These are phyloP conservation scores for Coniophora puteana DNA, from an alignment of 1,284 basidiomycete species.

Conservation along the genomic window DNA sequence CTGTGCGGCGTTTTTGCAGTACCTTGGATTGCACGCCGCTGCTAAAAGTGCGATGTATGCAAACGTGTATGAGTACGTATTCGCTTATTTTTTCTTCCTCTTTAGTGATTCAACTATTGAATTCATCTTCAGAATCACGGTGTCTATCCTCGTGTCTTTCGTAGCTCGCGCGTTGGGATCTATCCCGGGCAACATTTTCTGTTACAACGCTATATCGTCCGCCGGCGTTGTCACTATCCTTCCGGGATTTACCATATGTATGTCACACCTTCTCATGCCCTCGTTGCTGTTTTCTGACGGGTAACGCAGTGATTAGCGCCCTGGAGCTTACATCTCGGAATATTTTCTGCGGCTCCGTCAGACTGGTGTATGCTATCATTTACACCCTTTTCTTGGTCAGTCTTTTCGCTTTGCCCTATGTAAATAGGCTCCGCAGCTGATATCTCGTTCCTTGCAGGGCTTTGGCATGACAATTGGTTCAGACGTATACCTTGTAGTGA, in stretches of 20 bases:
- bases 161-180: constrained; percentile 71
- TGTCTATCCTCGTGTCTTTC: constrained; percentile 81
- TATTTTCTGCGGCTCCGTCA: constrained; percentile 81
- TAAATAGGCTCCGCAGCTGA: constrained; percentile 8
- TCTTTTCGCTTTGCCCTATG: too few relatives aligned
- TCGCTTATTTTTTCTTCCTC: background rate
- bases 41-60: constrained; percentile 81
- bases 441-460: constrained; percentile 46
- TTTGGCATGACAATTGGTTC: constrained; percentile 86
- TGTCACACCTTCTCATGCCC: too few relatives aligned
- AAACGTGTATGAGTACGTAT: constrained; percentile 82
- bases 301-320: constrained; percentile 75
- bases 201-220: constrained; percentile 81
- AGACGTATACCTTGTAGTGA: constrained; percentile 77
- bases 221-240: constrained; percentile 78
- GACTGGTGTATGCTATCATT: constrained; percentile 86
- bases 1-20: constrained; percentile 69
- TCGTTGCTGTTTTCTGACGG: too few relatives aligned
- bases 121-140: constrained; percentile 57
- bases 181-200: constrained; percentile 67
- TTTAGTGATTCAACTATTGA: constrained; percentile 2
- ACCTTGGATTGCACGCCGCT: constrained; percentile 73
- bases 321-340: constrained; percentile 83
- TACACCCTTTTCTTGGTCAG: constrained; percentile 80
- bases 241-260: constrained; percentile 76